phyloP scores from a whole-genome alignment of 140 eudicot species.

The Bidens hawaiensis region DNA sequence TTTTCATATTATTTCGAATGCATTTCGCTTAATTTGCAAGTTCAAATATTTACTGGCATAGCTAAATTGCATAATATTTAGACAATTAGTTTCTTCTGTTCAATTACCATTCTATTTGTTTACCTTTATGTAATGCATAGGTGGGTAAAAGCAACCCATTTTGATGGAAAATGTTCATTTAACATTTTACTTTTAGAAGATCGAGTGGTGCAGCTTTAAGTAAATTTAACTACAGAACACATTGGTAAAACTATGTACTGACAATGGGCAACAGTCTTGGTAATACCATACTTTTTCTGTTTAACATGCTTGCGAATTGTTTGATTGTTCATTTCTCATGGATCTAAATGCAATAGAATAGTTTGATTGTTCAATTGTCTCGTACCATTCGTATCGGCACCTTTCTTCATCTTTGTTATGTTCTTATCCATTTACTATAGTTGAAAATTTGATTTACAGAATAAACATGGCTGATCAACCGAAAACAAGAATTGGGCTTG shows the following conservation, averaged over 20 bases:
- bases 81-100: no score
- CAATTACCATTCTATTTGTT: no score
- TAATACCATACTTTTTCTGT: no score
- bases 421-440: neutral
- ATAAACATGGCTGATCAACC: slow-evolving; percentile 40
- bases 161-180: slow-evolving; percentile 1
- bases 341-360: neutral
- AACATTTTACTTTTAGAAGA: no score
- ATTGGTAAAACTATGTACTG: neutral
- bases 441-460: slow-evolving; percentile 28
- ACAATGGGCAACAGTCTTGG: neutral
- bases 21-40: neutral
- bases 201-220: neutral
- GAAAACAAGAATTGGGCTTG: slow-evolving; percentile 65
- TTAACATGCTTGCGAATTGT: neutral
- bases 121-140: neutral
- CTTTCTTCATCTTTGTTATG: neutral
- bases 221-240: neutral
- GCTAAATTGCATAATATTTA: neutral
- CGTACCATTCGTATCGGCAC: neutral
- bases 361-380: neutral
- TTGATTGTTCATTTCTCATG: neutral
- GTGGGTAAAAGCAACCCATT: neutral
- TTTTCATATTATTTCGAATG: neutral
- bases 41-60: neutral